Conservation (phyloP, 129 eudicot genomes). For the Lonicera japonica region DNA sequence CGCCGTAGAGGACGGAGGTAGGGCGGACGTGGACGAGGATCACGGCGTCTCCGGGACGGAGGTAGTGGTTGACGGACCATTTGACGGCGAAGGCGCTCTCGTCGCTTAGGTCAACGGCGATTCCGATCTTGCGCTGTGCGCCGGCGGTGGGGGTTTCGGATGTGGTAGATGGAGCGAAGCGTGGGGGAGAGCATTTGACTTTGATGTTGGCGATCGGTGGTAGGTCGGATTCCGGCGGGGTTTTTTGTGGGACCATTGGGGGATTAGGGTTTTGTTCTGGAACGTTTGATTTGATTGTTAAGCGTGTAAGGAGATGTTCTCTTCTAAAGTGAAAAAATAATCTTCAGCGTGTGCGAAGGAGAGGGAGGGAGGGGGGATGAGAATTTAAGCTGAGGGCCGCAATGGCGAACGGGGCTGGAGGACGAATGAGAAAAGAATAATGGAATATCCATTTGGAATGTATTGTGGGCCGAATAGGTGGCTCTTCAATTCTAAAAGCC, state of each 20-base stretch:
- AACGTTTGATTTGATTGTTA: background rate
- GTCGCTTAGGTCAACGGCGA: conserved; percentile 61
- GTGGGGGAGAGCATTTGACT: conserved; percentile 46
- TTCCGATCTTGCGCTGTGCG: conserved; percentile 56
- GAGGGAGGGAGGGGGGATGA: no score
- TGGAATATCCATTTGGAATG: no score
- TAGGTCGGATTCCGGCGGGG: conserved; percentile 30
- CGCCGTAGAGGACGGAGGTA: conserved; percentile 24
- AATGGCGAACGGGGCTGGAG: no score
- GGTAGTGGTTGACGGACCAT: conserved; percentile 26
- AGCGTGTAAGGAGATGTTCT: background rate
- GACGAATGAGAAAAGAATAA: no score
- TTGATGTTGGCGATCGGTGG: conserved; percentile 37
- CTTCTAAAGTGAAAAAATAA: background rate
- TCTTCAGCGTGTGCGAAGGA: no score
- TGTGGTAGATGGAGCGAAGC: conserved; percentile 40
- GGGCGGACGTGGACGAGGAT: conserved; percentile 26
- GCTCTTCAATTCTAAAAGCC: no score
- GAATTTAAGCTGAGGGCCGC: no score
- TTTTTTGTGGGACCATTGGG: conserved; percentile 7
- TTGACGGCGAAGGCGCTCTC: conserved; percentile 46
- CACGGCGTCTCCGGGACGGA: conserved; percentile 27
- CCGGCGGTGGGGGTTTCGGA: conserved; percentile 42
- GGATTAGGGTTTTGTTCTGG: conserved; percentile 1
- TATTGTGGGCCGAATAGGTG: no score